phyloP scores from a whole-genome alignment of 192 early-diverging fungal species.

The Phycomyces blakesleeanus region DNA sequence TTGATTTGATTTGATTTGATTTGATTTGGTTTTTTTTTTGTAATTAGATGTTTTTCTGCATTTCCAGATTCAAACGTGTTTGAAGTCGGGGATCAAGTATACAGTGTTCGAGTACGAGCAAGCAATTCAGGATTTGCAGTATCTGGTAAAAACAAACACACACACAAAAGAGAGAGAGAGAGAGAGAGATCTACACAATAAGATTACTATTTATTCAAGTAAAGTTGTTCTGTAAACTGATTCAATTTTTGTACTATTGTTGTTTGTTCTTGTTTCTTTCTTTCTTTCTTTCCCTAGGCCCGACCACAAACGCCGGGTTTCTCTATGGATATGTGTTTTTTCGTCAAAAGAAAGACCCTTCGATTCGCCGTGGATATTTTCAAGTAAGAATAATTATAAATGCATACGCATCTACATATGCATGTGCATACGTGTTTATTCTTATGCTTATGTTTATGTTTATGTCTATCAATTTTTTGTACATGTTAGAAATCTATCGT shows the following conservation, averaged over 20 bases:
- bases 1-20: too few relatives aligned
- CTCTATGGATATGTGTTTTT: conserved; percentile 94
- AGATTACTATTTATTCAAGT: too few relatives aligned
- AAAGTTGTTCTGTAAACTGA: too few relatives aligned
- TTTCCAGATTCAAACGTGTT: conserved; percentile 77
- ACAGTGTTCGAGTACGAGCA: conserved; percentile 68
- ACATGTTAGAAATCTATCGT: conserved; percentile 73
- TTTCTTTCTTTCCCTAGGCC: too few relatives aligned
- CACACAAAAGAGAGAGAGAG: not conserved
- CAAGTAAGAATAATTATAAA: conserved; percentile 47
- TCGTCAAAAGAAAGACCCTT: conserved; percentile 82
- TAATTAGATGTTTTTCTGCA: conserved; percentile 61
- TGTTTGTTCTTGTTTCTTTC: not conserved
- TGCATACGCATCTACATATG: not conserved
- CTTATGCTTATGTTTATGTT: too few relatives aligned
- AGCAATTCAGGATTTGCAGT: conserved; percentile 48
- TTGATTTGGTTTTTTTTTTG: too few relatives aligned
- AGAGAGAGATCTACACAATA: not conserved
- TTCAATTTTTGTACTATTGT: not conserved
- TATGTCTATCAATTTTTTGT: too few relatives aligned
- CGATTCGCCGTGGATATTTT: conserved; percentile 86
- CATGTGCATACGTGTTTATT: too few relatives aligned
- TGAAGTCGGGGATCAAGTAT: conserved; percentile 70
- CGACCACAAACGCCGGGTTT: conserved; percentile 54
- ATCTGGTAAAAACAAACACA: conserved; percentile 36